Percentiles rank a stretch among this genome's conserved stretches.
These are phyloP conservation scores for Phytopythium montanum DNA, from an alignment of 352 stramenopile species.

Conservation along the genomic window DNA sequence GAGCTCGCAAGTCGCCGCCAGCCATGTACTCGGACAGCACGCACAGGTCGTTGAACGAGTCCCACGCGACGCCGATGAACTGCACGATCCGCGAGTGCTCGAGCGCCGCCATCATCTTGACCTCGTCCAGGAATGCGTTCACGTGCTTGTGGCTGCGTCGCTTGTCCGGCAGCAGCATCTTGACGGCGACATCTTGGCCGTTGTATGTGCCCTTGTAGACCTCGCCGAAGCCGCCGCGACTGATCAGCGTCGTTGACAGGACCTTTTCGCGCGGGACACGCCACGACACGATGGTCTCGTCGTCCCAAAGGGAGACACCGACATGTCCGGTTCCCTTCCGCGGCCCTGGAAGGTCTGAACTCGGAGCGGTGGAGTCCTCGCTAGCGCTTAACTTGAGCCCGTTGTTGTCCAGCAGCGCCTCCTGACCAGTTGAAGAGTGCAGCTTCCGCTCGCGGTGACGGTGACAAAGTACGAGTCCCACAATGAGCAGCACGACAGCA, in stretches of 20 bases:
- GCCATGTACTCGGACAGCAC: slow-evolving; percentile 40
- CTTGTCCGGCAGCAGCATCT: slow-evolving; percentile 12
- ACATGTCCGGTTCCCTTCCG: neutral
- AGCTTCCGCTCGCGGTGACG: neutral
- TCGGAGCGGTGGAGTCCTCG: neutral
- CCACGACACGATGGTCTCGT: slow-evolving; percentile 14
- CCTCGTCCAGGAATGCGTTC: slow-evolving; percentile 14
- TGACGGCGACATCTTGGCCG: slow-evolving; percentile 16
- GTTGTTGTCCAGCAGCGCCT: neutral
- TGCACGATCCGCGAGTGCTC: slow-evolving; percentile 34
- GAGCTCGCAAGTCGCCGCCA: slow-evolving; percentile 30
- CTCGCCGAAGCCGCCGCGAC: slow-evolving; percentile 21
- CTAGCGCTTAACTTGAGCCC: neutral
- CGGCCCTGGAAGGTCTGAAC: neutral
- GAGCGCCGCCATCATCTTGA: slow-evolving; percentile 27
- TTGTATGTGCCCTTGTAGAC: neutral
- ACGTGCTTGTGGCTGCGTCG: slow-evolving; percentile 8
- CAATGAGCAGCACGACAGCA: neutral
- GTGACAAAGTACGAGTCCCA: neutral
- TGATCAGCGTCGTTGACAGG: slow-evolving; percentile 13
- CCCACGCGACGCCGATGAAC: slow-evolving; percentile 47
- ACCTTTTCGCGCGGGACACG: slow-evolving; percentile 16
- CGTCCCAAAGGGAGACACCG: slow-evolving; percentile 8
- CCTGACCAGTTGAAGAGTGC: neutral
- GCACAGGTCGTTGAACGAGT: slow-evolving; percentile 30